Base-by-base conservation (phyloP, 257 asterid genomes). In the Knoxia roxburghii region DNA sequence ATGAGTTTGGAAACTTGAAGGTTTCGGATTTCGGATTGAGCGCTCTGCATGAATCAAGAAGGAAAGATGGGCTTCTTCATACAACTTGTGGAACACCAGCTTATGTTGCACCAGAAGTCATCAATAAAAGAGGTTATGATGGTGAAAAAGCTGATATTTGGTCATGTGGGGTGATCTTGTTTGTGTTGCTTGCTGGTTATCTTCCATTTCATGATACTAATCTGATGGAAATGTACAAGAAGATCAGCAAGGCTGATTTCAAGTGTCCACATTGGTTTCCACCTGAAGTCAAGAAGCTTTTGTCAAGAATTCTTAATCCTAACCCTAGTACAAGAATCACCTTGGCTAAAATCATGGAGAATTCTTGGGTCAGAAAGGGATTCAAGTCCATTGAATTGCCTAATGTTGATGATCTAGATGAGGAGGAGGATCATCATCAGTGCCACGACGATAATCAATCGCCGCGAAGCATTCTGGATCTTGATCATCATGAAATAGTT, bases 61-160 rank as follows among this genome's bases (percentile, higher is more conserved):
- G 91, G n/a, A 85, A 84, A 41, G 99, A 90, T 54, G 97, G 97
- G 8, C 96, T 93, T 18, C 79, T 93, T 32, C 99, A 93, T 52
- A 93, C 99, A 0, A 85, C 96, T 0, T 93, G 98, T 23, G 98
- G 98, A 17, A 93, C 98, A 0, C 98, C 98, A 0, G 96, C 98
- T 2, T 93, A 93, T 24, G 99, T 90, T 7, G 97, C 99, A 0
- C 99, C 99, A 0, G 99, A 93, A 81, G 96, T 93, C 11, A 93
- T 93, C 29, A 72, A 71, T 24, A 84, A 82, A 43, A 75, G 67
- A 23, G 97, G 99, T 0, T 93, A 90, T 39, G 95, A 93, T 33
- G 99, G 97, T 1, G 97, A 77, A 17, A 90, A 81, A 80, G 97
- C 95, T 0, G 99, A 93, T 46, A 86, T 93, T 1, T 93, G 99